Evolutionary conservation across 331 rosid species (phyloP), one percentile per base, ranked within the genome.

Genomic region (Spiraea crenata): DNA sequence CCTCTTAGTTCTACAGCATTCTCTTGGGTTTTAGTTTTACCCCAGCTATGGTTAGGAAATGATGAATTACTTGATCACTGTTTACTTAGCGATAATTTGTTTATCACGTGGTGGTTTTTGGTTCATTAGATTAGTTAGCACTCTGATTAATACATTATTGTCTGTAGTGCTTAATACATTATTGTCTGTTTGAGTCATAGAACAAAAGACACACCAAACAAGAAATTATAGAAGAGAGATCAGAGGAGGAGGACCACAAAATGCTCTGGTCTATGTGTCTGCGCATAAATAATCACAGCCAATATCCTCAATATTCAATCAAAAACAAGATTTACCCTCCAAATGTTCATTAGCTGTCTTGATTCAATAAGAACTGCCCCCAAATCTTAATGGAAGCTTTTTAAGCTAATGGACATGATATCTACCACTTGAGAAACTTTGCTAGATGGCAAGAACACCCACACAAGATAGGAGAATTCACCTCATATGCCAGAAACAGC

Each of bases 381-480:
- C 96, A 87, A 90, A 90, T 88, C 93, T 82, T 85, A 78, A 78
- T 46, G 76, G 74, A 81, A 87, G 88, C 86, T 87, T 88, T 75
- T 68, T 67, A 84, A 84, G 83, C 76, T 57, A 25, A 72, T 49
- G 75, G 73, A 67, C 83, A 79, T 70, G 83, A 85, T 74, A 78
- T 74, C 79, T 59, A 75, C 86, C 81, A 69, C 87, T 69, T 66
- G 79, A 71, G 71, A 48, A 68, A 62, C 42, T 65, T 48, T 51
- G 20, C 75, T 48, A 31, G 13, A 75, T 79, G 86, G 82, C 93
- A 58, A 66, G n/a, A 61, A 77, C 63, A 70, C 88, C 80, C 89
- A 38, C 44, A 44, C 49, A 77, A 71, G 51, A 72, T 61, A 52
- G 76, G 41, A 47, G 47, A 74, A 72, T 72, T 73, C 72, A 71